These are phyloP conservation scores for Tuber borchii DNA, from an alignment of 495 filamentous ascomycete species.

Conservation along the genomic window DNA sequence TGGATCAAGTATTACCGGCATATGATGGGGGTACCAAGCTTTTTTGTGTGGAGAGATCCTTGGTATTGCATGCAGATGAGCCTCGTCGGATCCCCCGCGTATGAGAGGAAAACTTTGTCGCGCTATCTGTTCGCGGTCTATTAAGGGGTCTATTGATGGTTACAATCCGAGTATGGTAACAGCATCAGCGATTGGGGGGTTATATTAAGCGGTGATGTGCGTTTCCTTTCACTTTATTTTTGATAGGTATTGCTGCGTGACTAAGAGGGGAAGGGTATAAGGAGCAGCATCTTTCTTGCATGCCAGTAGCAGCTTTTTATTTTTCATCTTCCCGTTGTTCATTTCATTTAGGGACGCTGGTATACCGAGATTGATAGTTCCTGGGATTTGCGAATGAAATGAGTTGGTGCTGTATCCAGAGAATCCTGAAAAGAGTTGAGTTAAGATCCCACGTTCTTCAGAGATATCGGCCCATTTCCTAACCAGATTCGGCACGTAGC, in stretches of 20 bases:
- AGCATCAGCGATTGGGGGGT: neutral
- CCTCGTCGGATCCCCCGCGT: neutral
- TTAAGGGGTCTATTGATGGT: neutral
- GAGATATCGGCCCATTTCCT: neutral
- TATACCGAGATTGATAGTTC: neutral
- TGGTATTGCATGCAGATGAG: neutral
- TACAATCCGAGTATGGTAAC: neutral
- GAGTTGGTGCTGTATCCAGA: neutral
- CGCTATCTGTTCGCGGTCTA: neutral
- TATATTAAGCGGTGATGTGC: neutral
- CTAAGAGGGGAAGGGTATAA: neutral
- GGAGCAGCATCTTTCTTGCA: neutral
- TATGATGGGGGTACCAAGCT: neutral
- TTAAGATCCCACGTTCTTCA: neutral
- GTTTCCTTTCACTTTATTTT: neutral
- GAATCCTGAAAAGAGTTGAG: neutral
- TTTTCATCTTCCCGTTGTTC: neutral
- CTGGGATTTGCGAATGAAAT: too few species aligned
- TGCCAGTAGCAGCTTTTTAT: neutral
- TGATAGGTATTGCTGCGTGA: neutral
- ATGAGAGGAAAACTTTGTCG: neutral
- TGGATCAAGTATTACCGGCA: neutral
- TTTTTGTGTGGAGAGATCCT: neutral
- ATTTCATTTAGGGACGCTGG: neutral
- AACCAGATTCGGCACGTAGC: neutral